phyloP scores from a whole-genome alignment of 306 rosid genomes.

The Mimosa bimucronata region DNA sequence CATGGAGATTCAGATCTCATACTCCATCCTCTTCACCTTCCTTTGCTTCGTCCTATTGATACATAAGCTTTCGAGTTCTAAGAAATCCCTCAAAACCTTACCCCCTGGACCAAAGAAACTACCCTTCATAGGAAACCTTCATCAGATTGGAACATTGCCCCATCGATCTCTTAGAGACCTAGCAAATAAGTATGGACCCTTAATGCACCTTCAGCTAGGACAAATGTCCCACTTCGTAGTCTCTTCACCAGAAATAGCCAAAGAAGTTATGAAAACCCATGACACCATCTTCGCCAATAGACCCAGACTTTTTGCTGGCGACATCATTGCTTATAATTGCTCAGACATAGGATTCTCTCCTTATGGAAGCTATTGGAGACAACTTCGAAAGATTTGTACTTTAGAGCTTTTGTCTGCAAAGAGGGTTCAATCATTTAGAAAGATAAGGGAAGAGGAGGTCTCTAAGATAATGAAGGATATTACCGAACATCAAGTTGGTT shows the following conservation, averaged over 20 bases:
- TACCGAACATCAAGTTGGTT: not conserved
- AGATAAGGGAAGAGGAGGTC: not conserved
- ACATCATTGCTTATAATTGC: not conserved
- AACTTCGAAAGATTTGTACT: not conserved
- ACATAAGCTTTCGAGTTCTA: not conserved
- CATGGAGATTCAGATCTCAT: slow-evolving; percentile 3
- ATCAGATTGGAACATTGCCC: not conserved
- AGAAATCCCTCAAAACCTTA: not conserved
- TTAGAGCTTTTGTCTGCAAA: not conserved
- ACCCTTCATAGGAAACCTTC: slow-evolving; percentile 28
- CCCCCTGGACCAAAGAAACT: slow-evolving; percentile 28
- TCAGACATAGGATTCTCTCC: not conserved
- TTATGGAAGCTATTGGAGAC: slow-evolving; percentile 5
- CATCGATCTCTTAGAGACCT: slow-evolving; percentile 6
- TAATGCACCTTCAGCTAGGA: slow-evolving; percentile 15
- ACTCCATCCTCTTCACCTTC: slow-evolving; percentile 2
- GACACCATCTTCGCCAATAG: slow-evolving; percentile 7
- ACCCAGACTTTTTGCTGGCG: not conserved
- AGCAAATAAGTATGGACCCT: slow-evolving; percentile 31
- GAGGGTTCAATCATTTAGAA: not conserved
- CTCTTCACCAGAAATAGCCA: slow-evolving; percentile 12
- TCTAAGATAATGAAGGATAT: not conserved
- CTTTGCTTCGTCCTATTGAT: not conserved
- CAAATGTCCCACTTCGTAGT: not conserved
- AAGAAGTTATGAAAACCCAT: slow-evolving; percentile 21